These are phyloP conservation scores for Casaregolazyma lundiana DNA, from an alignment of 1,139 yeast genomes.

Conservation along the genomic window DNA sequence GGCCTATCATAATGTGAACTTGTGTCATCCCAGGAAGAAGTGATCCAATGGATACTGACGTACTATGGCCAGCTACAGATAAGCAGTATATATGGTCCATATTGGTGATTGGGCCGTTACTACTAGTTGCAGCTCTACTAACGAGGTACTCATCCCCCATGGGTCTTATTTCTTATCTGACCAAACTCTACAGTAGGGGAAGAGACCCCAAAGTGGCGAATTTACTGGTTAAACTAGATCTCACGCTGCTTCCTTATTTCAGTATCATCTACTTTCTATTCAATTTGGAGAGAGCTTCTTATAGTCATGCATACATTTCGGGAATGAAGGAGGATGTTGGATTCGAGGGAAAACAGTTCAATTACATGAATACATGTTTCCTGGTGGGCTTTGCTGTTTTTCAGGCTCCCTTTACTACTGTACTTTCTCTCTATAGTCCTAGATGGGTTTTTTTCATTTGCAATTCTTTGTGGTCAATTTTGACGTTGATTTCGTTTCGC, in stretches of 20 bases:
- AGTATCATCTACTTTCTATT: slow-evolving; percentile 15
- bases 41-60: neutral
- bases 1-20: neutral
- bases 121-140: neutral
- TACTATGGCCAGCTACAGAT: neutral
- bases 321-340: slow-evolving; percentile 50
- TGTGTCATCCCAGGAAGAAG: neutral
- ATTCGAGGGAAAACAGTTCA: slow-evolving; percentile 47
- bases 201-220: slow-evolving; percentile 1
- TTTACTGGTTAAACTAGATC: slow-evolving; percentile 19
- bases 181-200: slow-evolving; percentile 4
- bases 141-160: neutral
- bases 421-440: slow-evolving; percentile 41
- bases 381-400: slow-evolving; percentile 14
- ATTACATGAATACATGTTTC: slow-evolving; percentile 27
- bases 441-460: slow-evolving; percentile 51
- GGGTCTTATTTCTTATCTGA: neutral
- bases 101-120: neutral
- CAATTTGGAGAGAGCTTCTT: slow-evolving; percentile 17
- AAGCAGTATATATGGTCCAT: neutral
- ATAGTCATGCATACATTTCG: slow-evolving; percentile 45
- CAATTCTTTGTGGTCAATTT: slow-evolving; percentile 62
- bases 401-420: slow-evolving; percentile 14
- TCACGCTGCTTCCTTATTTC: slow-evolving; percentile 18
- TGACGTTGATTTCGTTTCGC: slow-evolving; percentile 52